Conservation (phyloP, 2,329 filamentous ascomycete species). For the Hymenoscyphus salicellus region DNA sequence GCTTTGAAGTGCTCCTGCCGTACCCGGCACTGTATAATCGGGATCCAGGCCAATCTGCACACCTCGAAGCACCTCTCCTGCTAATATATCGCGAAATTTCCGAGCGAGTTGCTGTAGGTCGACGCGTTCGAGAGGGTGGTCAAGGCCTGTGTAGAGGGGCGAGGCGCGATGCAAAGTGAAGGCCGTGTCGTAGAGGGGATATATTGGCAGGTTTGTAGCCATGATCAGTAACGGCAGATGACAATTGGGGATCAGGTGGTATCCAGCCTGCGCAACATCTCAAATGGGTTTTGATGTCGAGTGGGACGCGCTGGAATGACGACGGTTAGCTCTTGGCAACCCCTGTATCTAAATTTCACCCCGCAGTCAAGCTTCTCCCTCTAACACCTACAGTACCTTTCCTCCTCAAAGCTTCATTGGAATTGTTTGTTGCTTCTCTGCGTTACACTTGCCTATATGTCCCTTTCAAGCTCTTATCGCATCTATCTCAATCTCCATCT, state of each 20-base stretch:
- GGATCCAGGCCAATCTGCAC: constrained; percentile 42
- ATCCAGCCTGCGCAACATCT: constrained; percentile 13
- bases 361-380: too few relatives aligned
- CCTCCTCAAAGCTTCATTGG: too few relatives aligned
- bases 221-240: not conserved
- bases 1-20: constrained; percentile 41
- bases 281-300: not conserved
- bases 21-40: constrained; percentile 36
- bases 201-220: constrained; percentile 9
- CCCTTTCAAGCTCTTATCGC: too few relatives aligned
- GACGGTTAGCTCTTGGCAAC: too few relatives aligned
- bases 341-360: too few relatives aligned
- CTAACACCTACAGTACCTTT: too few relatives aligned
- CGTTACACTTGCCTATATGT: too few relatives aligned
- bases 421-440: too few relatives aligned
- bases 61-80: constrained; percentile 45
- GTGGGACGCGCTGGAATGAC: too few relatives aligned
- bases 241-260: not conserved
- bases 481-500: too few relatives aligned
- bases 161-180: constrained; percentile 45
- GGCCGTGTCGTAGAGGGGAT: constrained; percentile 46
- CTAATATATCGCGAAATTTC: constrained; percentile 43
- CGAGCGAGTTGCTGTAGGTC: constrained; percentile 40
- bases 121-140: constrained; percentile 35
- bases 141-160: constrained; percentile 42